Evolutionary conservation across 2,329 filamentous ascomycete species (phyloP).

Genomic region (Endothia cerciana): DNA sequence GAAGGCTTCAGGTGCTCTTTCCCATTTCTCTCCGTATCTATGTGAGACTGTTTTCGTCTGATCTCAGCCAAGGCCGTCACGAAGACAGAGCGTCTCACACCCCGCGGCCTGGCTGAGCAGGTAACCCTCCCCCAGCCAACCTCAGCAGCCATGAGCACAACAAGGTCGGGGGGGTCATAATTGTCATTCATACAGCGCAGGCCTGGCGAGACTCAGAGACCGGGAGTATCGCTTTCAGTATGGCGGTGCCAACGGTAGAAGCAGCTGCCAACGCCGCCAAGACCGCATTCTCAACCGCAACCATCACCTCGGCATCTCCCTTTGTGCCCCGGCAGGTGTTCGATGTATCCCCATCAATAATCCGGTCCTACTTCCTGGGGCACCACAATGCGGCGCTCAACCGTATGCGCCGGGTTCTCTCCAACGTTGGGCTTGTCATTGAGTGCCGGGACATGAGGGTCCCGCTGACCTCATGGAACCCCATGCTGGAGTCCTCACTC

Average conservation of each 20-base stretch:
- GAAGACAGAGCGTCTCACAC: neutral
- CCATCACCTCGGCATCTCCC: conserved; percentile 32
- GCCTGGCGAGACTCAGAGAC: neutral
- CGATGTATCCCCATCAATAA: conserved; percentile 72
- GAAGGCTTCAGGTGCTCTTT: neutral
- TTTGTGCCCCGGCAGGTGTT: conserved; percentile 80
- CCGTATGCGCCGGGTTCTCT: conserved; percentile 81
- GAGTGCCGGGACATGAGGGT: conserved; percentile 95
- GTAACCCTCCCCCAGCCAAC: neutral
- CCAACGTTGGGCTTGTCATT: conserved; percentile 82
- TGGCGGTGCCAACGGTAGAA: conserved; percentile 19
- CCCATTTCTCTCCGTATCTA: neutral
- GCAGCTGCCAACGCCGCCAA: conserved; percentile 26
- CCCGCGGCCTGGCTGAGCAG: neutral
- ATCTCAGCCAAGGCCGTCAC: neutral
- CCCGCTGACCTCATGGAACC: conserved; percentile 87
- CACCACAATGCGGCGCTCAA: conserved; percentile 83
- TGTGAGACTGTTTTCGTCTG: too few species aligned
- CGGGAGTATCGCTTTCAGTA: neutral
- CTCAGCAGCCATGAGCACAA: conserved; percentile 12
- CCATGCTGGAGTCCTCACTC: conserved; percentile 79
- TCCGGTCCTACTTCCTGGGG: conserved; percentile 90
- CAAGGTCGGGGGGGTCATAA: neutral
- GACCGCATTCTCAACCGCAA: conserved; percentile 25
- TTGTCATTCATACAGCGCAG: neutral